Percentiles rank a stretch among this genome's conserved stretches.
Evolutionary conservation across 768 basidiomycete species (phyloP).

Genomic region (Termitomyces sp.): DNA sequence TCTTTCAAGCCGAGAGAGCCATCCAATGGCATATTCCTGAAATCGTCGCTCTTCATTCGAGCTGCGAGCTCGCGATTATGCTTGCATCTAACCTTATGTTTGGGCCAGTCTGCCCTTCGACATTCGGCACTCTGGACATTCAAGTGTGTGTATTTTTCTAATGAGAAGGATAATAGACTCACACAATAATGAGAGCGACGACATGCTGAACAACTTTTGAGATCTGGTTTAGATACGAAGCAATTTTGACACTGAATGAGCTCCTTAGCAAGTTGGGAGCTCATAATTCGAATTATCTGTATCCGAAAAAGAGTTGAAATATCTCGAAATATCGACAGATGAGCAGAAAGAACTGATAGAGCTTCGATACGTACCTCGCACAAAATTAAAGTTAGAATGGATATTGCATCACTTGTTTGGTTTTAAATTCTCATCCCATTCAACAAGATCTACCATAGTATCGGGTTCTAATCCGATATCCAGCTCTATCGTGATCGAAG

Average conservation of each 20-base stretch:
- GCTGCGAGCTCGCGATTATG: neutral
- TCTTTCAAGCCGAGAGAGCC: neutral
- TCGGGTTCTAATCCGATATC: too few species aligned
- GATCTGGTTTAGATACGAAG: neutral
- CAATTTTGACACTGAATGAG: conserved; percentile 4
- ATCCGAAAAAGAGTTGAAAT: too few species aligned
- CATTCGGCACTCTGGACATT: neutral
- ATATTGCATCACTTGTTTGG: too few species aligned
- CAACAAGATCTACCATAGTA: too few species aligned
- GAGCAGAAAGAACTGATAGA: too few species aligned
- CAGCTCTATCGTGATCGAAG: too few species aligned
- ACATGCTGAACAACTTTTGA: neutral
- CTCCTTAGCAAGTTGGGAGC: neutral
- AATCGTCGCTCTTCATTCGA: neutral
- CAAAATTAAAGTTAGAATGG: too few species aligned
- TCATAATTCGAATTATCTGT: neutral
- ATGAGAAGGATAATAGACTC: neutral
- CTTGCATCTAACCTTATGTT: conserved; percentile 1
- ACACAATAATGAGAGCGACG: conserved; percentile 2
- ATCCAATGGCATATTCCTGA: neutral
- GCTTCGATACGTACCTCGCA: too few species aligned
- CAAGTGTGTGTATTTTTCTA: neutral
- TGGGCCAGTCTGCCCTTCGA: conserved; percentile 1
- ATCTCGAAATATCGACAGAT: too few species aligned
- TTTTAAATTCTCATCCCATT: too few species aligned